Percentiles rank a stretch among this genome's conserved stretches.
These are phyloP conservation scores for Phaeoacremonium minimum DNA, from an alignment of 2,329 filamentous ascomycete species.

Conservation along the genomic window DNA sequence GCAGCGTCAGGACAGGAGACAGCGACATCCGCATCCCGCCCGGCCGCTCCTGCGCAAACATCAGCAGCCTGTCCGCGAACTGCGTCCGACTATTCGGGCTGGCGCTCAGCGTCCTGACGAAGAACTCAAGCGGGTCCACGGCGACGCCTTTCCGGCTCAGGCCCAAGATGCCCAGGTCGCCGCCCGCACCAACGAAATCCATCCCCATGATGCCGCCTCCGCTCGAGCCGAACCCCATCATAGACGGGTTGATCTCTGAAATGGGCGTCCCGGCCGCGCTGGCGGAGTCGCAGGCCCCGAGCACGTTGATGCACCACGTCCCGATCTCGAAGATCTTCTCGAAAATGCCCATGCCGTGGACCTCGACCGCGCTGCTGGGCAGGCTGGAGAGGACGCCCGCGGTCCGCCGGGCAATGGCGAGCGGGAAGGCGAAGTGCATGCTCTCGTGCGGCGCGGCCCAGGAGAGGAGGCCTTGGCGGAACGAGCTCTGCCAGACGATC, in stretches of 20 bases:
- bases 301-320: conserved; percentile 37
- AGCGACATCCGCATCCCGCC: conserved; percentile 27
- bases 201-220: conserved; percentile 16
- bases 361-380: conserved; percentile 35
- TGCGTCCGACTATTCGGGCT: conserved; percentile 37
- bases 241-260: background rate
- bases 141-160: conserved; percentile 23
- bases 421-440: conserved; percentile 58
- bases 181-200: conserved; percentile 21
- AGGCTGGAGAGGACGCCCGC: conserved; percentile 36
- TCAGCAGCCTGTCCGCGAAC: conserved; percentile 36
- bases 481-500: conserved; percentile 70
- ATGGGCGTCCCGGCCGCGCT: conserved; percentile 15
- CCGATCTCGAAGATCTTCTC: conserved; percentile 46
- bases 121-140: conserved; percentile 37
- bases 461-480: conserved; percentile 60
- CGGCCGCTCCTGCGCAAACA: conserved; percentile 34
- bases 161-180: conserved; percentile 24
- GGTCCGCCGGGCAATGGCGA: conserved; percentile 57
- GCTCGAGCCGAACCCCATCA: conserved; percentile 10
- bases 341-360: conserved; percentile 44
- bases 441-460: conserved; percentile 52
- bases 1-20: conserved; percentile 20
- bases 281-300: conserved; percentile 27
- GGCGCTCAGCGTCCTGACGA: conserved; percentile 36